These are phyloP conservation scores for Fusarium subglutinans DNA, from an alignment of 2,329 filamentous ascomycete genomes.

Conservation along the genomic window DNA sequence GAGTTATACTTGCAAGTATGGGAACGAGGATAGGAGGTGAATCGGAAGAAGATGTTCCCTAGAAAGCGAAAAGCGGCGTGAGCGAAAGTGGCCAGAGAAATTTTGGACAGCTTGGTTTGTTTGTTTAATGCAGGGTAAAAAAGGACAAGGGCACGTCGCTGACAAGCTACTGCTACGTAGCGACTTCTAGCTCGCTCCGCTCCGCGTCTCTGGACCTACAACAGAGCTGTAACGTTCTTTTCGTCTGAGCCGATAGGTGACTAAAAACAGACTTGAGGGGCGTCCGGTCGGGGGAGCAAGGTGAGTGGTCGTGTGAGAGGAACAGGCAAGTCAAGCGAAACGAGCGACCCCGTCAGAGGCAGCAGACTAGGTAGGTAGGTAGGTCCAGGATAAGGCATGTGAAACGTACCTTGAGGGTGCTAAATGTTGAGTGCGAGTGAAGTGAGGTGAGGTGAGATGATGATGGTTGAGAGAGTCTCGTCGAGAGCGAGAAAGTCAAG, in stretches of 20 bases:
- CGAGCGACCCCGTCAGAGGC: slow-evolving; percentile 29
- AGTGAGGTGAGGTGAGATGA: background rate
- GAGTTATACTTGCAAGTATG: slow-evolving; percentile 1
- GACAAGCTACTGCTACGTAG: slow-evolving; percentile 27
- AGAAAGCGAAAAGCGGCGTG: slow-evolving; percentile 36
- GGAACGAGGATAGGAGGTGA: slow-evolving; percentile 14
- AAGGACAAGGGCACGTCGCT: slow-evolving; percentile 29
- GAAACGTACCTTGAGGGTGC: slow-evolving; percentile 31
- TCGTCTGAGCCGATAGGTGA: slow-evolving; percentile 16
- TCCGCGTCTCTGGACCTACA: slow-evolving; percentile 26
- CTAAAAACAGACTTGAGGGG: slow-evolving; percentile 37
- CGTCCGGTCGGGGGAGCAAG: slow-evolving; percentile 18
- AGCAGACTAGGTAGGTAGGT: background rate
- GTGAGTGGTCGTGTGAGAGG: slow-evolving; percentile 36
- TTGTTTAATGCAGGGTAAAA: slow-evolving; percentile 24
- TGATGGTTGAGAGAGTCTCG: background rate
- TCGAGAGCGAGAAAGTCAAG: background rate
- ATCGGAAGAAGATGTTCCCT: slow-evolving; percentile 29
- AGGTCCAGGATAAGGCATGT: slow-evolving; percentile 18
- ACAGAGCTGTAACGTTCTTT: slow-evolving; percentile 9
- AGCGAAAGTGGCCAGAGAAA: slow-evolving; percentile 42
- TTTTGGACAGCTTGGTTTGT: slow-evolving; percentile 24
- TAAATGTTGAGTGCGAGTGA: slow-evolving; percentile 1
- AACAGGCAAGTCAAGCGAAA: slow-evolving; percentile 40
- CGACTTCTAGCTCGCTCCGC: slow-evolving; percentile 32